phyloP scores from a whole-genome alignment of 176 grass and related monocot species.

The Metroxylon sagu region DNA sequence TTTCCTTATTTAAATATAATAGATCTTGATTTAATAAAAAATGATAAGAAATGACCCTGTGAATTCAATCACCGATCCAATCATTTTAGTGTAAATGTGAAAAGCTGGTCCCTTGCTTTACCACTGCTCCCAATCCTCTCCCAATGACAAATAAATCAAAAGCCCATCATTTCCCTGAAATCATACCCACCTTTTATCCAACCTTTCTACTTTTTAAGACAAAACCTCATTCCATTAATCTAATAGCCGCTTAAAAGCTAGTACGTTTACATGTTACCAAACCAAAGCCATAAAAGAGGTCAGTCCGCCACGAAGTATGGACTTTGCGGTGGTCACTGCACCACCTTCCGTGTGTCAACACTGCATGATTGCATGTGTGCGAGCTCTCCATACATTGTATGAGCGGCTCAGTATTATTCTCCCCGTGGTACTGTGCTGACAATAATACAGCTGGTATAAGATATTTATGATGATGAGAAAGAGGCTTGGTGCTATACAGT shows the following conservation, averaged over 20 bases:
- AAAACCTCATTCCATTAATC: constrained; percentile 32
- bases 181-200: constrained; percentile 42
- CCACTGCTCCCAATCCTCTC: constrained; percentile 19
- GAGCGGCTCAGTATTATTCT: too few species aligned
- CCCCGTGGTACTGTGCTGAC: too few species aligned
- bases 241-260: constrained; percentile 29
- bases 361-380: too few species aligned
- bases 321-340: too few species aligned
- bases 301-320: neutral
- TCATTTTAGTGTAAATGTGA: constrained; percentile 41
- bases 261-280: constrained; percentile 40
- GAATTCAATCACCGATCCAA: constrained; percentile 65
- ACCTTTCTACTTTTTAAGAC: constrained; percentile 39
- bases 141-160: constrained; percentile 38
- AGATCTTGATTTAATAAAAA: too few species aligned
- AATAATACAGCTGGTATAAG: too few species aligned
- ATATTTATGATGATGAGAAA: too few species aligned
- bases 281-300: constrained; percentile 24
- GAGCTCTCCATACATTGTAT: too few species aligned
- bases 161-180: constrained; percentile 63
- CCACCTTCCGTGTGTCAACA: too few species aligned
- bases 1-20: too few species aligned
- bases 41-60: constrained; percentile 13
- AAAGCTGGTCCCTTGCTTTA: constrained; percentile 40
- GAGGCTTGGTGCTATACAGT: too few species aligned